Evolutionary conservation across 75 land plant genomes (phyloP).

Genomic region (Ceratopteris richardii): DNA sequence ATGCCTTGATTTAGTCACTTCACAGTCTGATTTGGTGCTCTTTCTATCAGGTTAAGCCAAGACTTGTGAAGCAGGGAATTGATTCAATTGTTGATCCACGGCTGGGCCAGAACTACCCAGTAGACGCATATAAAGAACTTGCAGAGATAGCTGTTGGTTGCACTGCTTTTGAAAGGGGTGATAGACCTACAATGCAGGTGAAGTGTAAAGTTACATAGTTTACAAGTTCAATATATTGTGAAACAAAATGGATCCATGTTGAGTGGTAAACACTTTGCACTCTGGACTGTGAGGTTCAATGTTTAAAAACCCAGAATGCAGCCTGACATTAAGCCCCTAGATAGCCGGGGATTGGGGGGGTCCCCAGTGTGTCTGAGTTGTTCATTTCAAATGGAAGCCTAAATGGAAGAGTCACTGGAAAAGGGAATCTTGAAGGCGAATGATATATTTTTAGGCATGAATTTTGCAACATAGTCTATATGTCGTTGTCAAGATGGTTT

Average conservation of each 20-base stretch:
- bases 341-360: too few relatives aligned
- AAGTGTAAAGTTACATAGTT: background rate
- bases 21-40: background rate
- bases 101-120: conserved; percentile 12
- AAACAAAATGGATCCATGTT: too few relatives aligned
- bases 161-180: conserved; percentile 18
- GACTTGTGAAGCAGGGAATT: conserved; percentile 11
- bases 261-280: too few relatives aligned
- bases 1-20: background rate
- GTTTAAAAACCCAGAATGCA: too few relatives aligned
- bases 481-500: background rate
- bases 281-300: too few relatives aligned
- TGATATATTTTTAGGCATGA: background rate
- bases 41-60: conserved; percentile 27
- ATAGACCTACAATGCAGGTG: conserved; percentile 37
- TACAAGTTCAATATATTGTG: background rate
- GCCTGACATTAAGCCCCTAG: too few relatives aligned
- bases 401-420: too few relatives aligned
- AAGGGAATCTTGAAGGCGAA: background rate
- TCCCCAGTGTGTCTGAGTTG: too few relatives aligned
- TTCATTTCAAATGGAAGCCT: too few relatives aligned
- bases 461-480: background rate
- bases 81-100: conserved; percentile 18
- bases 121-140: conserved; percentile 10
- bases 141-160: conserved; percentile 21